Conservation (phyloP, 2,329 filamentous ascomycete genomes). For the Aspergillus sp. region DNA sequence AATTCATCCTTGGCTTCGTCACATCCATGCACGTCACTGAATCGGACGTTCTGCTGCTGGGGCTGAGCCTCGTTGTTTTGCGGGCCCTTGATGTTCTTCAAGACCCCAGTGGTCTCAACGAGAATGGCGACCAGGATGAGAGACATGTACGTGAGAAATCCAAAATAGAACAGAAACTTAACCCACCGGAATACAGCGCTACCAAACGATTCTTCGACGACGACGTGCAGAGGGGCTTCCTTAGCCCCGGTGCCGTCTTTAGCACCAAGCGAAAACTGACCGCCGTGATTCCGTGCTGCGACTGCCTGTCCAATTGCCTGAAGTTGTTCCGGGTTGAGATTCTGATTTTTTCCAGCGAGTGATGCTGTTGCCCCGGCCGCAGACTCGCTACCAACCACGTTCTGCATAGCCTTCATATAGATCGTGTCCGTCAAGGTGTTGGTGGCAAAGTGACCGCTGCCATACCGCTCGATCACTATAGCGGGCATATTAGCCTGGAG, state of each 20-base stretch:
- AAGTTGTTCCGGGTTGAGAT: slow-evolving; percentile 53
- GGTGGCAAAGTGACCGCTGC: slow-evolving; percentile 73
- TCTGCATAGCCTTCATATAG: slow-evolving; percentile 67
- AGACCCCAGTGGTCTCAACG: slow-evolving; percentile 68
- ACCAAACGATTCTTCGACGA: slow-evolving; percentile 82
- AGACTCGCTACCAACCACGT: slow-evolving; percentile 41
- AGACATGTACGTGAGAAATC: slow-evolving; percentile 67
- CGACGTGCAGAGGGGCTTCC: slow-evolving; percentile 82
- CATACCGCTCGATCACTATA: slow-evolving; percentile 83
- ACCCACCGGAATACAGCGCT: slow-evolving; percentile 81
- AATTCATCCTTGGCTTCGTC: slow-evolving; percentile 98
- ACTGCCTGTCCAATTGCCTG: slow-evolving; percentile 77
- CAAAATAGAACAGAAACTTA: slow-evolving; percentile 75
- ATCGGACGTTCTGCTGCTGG: slow-evolving; percentile 83
- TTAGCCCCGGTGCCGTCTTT: slow-evolving; percentile 60
- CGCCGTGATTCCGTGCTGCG: slow-evolving; percentile 61
- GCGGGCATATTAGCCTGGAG: slow-evolving; percentile 88
- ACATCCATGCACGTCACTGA: slow-evolving; percentile 90
- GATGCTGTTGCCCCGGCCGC: slow-evolving; percentile 6
- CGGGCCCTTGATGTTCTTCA: slow-evolving; percentile 67
- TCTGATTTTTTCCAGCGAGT: slow-evolving; percentile 17
- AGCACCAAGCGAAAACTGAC: slow-evolving; percentile 49
- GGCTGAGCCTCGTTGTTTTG: slow-evolving; percentile 80
- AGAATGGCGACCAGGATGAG: slow-evolving; percentile 72
- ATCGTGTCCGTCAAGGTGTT: slow-evolving; percentile 69